Conservation (phyloP, 169 alveolate genomes). For the Eimeria maxima region DNA sequence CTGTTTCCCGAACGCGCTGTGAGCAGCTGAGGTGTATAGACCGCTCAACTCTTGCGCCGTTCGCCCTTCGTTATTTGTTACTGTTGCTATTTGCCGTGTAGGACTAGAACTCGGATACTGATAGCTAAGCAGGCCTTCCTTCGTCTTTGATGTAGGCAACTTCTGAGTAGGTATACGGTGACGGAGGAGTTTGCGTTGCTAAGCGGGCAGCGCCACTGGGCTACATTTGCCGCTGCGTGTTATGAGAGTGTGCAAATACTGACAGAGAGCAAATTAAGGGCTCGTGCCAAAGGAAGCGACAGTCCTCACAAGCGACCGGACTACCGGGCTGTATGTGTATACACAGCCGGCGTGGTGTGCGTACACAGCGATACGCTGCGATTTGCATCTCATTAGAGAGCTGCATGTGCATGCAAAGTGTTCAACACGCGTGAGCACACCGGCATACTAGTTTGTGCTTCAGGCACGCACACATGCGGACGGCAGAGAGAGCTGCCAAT, state of each 20-base stretch:
- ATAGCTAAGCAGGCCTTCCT: neutral
- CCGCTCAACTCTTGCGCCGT: neutral
- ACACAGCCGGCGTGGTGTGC: neutral
- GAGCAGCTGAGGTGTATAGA: conserved; percentile 29
- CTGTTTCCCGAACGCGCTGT: neutral
- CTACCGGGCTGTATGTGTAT: neutral
- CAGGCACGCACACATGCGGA: neutral
- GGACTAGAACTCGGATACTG: neutral
- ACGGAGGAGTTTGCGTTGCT: neutral
- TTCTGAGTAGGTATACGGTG: neutral
- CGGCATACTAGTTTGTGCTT: neutral
- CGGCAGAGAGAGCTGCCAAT: neutral
- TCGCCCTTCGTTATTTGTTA: neutral
- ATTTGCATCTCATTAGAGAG: neutral
- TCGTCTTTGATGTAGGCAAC: neutral
- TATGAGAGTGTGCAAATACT: neutral
- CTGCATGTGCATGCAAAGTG: neutral
- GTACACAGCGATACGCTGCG: conserved; percentile 4
- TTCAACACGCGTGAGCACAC: neutral
- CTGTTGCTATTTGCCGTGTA: neutral
- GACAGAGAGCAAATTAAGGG: conserved; percentile 34
- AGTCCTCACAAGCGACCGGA: conserved; percentile 9
- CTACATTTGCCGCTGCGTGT: neutral
- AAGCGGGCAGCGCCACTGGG: neutral
- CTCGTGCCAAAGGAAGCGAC: neutral